Conservation (phyloP, 139 green algal genomes). For the Closterium sp. region DNA sequence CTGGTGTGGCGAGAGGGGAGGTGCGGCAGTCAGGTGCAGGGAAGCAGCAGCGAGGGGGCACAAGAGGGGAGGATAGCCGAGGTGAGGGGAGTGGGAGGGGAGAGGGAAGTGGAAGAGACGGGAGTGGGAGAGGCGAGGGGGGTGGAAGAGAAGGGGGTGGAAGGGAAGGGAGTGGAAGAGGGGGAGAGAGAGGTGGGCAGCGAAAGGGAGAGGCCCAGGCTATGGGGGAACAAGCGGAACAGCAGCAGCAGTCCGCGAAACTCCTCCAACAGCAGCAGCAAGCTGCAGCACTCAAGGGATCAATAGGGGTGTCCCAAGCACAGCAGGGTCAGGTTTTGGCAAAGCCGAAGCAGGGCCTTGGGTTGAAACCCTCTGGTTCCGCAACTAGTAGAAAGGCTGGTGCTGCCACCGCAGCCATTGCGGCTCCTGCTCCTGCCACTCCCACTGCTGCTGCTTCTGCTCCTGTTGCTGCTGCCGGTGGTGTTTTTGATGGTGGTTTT, state of each 20-base stretch:
- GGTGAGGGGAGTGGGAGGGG: background rate
- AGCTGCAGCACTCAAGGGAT: background rate
- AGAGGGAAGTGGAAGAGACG: background rate
- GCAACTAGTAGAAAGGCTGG: background rate
- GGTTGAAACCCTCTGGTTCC: background rate
- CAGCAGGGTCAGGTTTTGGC: background rate
- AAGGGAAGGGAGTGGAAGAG: background rate
- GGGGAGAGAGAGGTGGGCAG: no score
- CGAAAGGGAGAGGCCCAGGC: no score
- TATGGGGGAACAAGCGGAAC: no score
- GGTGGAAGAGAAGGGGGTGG: background rate
- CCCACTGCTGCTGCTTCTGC: no score
- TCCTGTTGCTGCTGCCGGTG: background rate
- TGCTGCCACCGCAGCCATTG: background rate
- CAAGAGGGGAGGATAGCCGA: background rate
- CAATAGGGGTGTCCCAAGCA: background rate
- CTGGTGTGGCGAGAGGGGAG: background rate
- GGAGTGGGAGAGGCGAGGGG: background rate
- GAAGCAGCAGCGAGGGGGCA: background rate
- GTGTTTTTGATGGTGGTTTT: background rate
- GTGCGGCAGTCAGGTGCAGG: background rate
- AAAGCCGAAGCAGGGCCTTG: background rate
- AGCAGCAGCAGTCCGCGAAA: no score
- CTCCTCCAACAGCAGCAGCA: background rate
- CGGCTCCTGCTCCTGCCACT: background rate